These are phyloP conservation scores for Biancaea sappan DNA, from an alignment of 306 rosid species.

Conservation along the genomic window DNA sequence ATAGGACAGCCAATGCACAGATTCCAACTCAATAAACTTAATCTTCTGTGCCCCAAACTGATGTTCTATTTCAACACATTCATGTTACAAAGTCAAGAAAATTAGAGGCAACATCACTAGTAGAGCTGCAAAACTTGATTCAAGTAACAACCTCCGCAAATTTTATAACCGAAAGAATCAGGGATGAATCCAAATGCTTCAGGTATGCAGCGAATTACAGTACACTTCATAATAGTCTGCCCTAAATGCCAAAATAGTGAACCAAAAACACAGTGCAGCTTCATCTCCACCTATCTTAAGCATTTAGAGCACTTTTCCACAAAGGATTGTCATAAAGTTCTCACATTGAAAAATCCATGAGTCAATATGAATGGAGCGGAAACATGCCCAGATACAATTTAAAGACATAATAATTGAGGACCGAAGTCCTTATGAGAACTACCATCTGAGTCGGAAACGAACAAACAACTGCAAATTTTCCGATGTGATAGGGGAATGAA, in stretches of 20 bases:
- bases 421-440: background rate
- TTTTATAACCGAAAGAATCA: background rate
- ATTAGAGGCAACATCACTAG: background rate
- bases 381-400: background rate
- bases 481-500: background rate
- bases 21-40: background rate
- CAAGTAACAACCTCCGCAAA: background rate
- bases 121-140: background rate
- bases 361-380: background rate
- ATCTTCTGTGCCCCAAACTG: background rate
- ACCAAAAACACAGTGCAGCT: constrained; percentile 1
- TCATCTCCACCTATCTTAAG: background rate
- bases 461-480: background rate
- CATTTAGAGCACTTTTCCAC: background rate
- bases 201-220: background rate
- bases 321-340: background rate
- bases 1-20: background rate
- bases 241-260: background rate
- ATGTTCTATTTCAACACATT: background rate
- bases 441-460: background rate
- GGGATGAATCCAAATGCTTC: too few relatives aligned
- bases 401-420: background rate
- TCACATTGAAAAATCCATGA: background rate
- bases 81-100: background rate
- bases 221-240: background rate